Evolutionary conservation across 2,329 filamentous ascomycete genomes (phyloP).

Genomic region (Diaporthe batatas): DNA sequence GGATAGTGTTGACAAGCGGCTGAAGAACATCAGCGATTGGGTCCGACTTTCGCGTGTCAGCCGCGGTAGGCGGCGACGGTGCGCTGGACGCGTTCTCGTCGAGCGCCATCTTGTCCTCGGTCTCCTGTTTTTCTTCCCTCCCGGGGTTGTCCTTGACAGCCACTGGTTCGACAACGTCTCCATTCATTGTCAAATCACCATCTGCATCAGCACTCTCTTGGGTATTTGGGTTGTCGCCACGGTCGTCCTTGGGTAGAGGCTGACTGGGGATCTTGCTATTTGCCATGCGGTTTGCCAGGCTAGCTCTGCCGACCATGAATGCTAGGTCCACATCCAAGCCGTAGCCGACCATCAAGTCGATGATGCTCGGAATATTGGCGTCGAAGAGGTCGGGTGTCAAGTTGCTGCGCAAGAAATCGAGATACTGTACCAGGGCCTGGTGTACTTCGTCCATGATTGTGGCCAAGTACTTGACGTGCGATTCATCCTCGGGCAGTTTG

Average conservation of each 20-base stretch:
- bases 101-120: constrained; percentile 50
- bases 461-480: constrained; percentile 89
- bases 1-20: constrained; percentile 78
- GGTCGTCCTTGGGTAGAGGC: constrained; percentile 49
- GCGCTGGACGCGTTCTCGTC: constrained; percentile 49
- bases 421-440: constrained; percentile 85
- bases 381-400: constrained; percentile 83
- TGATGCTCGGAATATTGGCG: constrained; percentile 79
- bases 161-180: constrained; percentile 33
- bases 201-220: constrained; percentile 60
- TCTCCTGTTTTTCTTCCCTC: constrained; percentile 45
- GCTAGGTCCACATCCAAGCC: constrained; percentile 85
- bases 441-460: constrained; percentile 93
- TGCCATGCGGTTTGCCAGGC: constrained; percentile 75
- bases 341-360: constrained; percentile 80
- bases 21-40: constrained; percentile 79
- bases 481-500: constrained; percentile 76
- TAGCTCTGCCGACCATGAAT: constrained; percentile 84
- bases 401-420: constrained; percentile 88
- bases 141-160: constrained; percentile 18
- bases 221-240: constrained; percentile 46
- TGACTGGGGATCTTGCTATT: constrained; percentile 37
- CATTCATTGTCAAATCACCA: constrained; percentile 66
- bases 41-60: constrained; percentile 54
- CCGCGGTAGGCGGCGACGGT: constrained; percentile 46